These are phyloP conservation scores for Yamadazyma insecticola DNA, from an alignment of 805 yeast species.

Conservation along the genomic window DNA sequence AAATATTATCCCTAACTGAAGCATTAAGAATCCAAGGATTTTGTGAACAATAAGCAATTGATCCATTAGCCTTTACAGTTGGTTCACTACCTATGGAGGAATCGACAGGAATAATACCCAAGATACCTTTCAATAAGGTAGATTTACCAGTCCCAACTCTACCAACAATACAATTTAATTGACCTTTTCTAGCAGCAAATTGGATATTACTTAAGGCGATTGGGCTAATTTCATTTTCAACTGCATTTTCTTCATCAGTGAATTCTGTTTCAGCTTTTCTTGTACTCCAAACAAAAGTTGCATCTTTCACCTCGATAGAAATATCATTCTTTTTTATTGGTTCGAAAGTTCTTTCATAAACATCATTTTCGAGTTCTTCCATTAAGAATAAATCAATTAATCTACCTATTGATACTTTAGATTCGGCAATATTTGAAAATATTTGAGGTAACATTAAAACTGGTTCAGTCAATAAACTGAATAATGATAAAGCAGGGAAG, in stretches of 20 bases:
- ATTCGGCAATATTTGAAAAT: conserved; percentile 24
- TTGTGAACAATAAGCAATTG: conserved; percentile 38
- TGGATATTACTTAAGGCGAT: conserved; percentile 28
- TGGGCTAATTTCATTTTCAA: conserved; percentile 13
- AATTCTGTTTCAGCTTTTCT: no score
- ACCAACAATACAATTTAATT: conserved; percentile 39
- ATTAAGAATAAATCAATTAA: conserved; percentile 25
- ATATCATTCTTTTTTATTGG: conserved; percentile 15
- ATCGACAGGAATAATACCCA: conserved; percentile 22
- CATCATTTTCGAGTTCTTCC: conserved; percentile 29
- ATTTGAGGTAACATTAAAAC: conserved; percentile 28
- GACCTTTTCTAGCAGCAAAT: conserved; percentile 29
- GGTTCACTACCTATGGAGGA: conserved; percentile 9
- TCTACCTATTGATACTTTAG: conserved; percentile 29
- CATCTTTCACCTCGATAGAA: conserved; percentile 22
- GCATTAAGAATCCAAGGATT: conserved; percentile 39
- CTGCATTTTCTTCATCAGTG: conserved; percentile 15
- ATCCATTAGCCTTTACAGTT: conserved; percentile 23
- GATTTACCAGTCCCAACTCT: conserved; percentile 39
- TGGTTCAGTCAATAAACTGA: conserved; percentile 32
- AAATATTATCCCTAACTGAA: conserved; percentile 35
- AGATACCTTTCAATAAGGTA: conserved; percentile 29
- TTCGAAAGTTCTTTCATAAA: conserved; percentile 15
- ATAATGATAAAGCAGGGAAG: conserved; percentile 38
- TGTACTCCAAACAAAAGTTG: conserved; percentile 27